These are phyloP conservation scores for Neodidymelliopsis sp. DNA, from an alignment of 2,329 filamentous ascomycete genomes.

Conservation along the genomic window DNA sequence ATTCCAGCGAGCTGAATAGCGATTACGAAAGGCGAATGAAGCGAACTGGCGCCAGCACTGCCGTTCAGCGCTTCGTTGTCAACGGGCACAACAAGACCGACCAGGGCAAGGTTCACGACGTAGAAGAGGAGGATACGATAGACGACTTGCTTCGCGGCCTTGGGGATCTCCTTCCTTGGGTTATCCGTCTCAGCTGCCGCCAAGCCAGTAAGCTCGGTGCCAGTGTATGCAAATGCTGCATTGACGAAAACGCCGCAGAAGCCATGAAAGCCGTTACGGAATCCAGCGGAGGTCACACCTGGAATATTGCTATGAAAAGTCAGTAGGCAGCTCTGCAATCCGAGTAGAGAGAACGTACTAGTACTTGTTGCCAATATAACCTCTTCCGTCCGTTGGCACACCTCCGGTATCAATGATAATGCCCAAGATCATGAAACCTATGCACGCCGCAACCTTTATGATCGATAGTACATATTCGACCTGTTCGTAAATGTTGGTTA, in stretches of 20 bases:
- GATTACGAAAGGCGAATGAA: constrained; percentile 69
- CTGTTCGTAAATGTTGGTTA: not conserved
- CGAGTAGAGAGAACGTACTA: constrained; percentile 53
- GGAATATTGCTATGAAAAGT: constrained; percentile 1
- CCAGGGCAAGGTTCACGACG: constrained; percentile 50
- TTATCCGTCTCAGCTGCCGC: constrained; percentile 64
- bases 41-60: constrained; percentile 15
- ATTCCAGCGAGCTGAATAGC: constrained; percentile 69
- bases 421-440: constrained; percentile 70
- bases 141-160: constrained; percentile 53
- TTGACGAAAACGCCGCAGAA: constrained; percentile 69
- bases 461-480: constrained; percentile 64
- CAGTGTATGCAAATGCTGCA: constrained; percentile 67
- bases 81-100: constrained; percentile 51
- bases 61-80: constrained; percentile 22
- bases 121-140: constrained; percentile 55
- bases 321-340: not conserved
- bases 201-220: constrained; percentile 67
- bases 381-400: constrained; percentile 61
- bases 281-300: constrained; percentile 42
- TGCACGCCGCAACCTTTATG: constrained; percentile 65
- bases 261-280: constrained; percentile 66
- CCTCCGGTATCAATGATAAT: constrained; percentile 67
- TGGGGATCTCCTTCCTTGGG: constrained; percentile 56
- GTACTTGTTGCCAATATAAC: constrained; percentile 67